Evolutionary conservation across 352 stramenopile species (phyloP).

Genomic region (Phytopythium delawarense): DNA sequence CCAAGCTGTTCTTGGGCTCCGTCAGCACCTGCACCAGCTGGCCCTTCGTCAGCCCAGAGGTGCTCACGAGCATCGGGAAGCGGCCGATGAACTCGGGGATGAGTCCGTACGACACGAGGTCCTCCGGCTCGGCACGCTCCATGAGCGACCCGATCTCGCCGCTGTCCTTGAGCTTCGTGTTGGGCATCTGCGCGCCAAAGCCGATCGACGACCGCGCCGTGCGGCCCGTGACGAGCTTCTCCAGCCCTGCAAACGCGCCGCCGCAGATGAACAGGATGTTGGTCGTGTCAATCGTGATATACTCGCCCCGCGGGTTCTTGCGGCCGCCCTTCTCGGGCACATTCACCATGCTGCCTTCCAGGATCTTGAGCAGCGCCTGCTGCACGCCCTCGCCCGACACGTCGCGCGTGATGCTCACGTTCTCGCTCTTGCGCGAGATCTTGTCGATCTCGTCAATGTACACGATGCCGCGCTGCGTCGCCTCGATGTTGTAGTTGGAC

Average conservation of each 20-base stretch:
- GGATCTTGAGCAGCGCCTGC: constrained; percentile 98
- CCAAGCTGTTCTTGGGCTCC: constrained; percentile 96
- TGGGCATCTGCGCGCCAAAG: constrained; percentile 94
- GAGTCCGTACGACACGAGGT: constrained; percentile 96
- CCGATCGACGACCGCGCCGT: constrained; percentile 95
- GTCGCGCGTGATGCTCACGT: constrained; percentile 94
- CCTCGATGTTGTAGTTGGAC: constrained; percentile 94
- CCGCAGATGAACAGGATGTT: constrained; percentile 99
- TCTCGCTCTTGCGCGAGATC: constrained; percentile 89
- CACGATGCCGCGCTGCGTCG: constrained; percentile 94
- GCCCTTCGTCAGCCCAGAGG: constrained; percentile 86
- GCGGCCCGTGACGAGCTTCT: constrained; percentile 92
- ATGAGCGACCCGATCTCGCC: constrained; percentile 91
- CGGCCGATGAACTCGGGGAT: constrained; percentile 98
- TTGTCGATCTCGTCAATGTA: constrained; percentile 99
- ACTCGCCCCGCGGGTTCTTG: constrained; percentile 96
- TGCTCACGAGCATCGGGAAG: constrained; percentile 96
- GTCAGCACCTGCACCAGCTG: constrained; percentile 96
- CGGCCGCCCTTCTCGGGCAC: constrained; percentile 96
- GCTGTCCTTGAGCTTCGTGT: constrained; percentile 59
- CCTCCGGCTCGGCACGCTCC: constrained; percentile 91
- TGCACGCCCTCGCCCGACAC: constrained; percentile 98
- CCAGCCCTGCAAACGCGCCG: constrained; percentile 95
- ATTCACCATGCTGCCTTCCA: constrained; percentile 97
- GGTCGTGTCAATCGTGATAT: constrained; percentile 98